Evolutionary conservation across 305 asterid genomes (phyloP), one percentile per base, ranked within the genome.

Genomic region (Ilex paraguariensis): DNA sequence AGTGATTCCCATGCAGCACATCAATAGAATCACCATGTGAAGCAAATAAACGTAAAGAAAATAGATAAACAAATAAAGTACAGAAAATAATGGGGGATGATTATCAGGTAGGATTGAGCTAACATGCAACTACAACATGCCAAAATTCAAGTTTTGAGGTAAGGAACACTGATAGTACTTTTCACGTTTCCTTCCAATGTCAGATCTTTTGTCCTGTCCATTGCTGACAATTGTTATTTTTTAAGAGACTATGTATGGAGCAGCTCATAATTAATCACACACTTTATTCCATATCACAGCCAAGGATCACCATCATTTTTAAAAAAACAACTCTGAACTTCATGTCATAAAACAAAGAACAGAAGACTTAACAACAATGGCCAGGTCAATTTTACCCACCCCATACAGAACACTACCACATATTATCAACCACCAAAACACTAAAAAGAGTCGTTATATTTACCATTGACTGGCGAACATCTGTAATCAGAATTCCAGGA

Each of bases 401-500:
- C 28, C 28, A 21, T 21, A 21, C 28, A 21, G 28, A 1, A 21
- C 42, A 5, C 42, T 36, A 36, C 42, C 9, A 4, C 42, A 4
- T 1, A 36, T 36, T 36, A 4, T 36, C 42, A 4, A 36, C 42
- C 42, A 36, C 42, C 42, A 36, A 36, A 36, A 8, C 6, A 36
- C 7, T 4, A 52, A 16, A 52, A 69, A 39, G 31, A 39, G 30
- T 56, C 33, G 17, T 40, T 50, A 66, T 59, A 63, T 63, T 69
- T 84, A 87, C 98, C 96, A 69, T 76, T 70, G 98, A 92, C 68
- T 73, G 70, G 79, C 70, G 64, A 64, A 74, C 81, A 57, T 92
- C 96, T 13, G 94, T 76, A 72, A 92, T 76, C 65, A 92, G 87
- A 79, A 92, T 87, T 66, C 98, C 98, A 0, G 98, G 96, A 71